Conservation (phyloP, 1,284 basidiomycete genomes). For the Tylopilus orsonianus region DNA sequence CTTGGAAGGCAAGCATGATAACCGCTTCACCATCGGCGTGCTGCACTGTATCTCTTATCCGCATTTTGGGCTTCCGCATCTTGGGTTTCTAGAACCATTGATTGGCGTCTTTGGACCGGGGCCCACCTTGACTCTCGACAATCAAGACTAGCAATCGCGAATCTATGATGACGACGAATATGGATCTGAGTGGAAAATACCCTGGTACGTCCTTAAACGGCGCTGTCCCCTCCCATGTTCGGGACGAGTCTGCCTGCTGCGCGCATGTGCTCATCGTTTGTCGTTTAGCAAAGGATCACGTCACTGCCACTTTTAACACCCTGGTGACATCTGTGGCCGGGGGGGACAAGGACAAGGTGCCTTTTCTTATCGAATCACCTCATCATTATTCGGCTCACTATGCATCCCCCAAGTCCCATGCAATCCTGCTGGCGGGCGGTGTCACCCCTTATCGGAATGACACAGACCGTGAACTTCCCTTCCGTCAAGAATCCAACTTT, state of each 20-base stretch:
- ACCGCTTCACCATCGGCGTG: conserved; percentile 79
- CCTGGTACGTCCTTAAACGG: conserved; percentile 22
- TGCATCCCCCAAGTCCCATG: conserved; percentile 50
- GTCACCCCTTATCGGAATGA: conserved; percentile 73
- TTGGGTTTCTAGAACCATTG: too few relatives aligned
- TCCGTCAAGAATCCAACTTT: conserved; percentile 85
- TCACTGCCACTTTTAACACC: conserved; percentile 48
- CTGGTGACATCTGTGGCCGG: conserved; percentile 48
- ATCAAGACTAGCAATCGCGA: too few relatives aligned
- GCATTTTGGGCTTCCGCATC: too few relatives aligned
- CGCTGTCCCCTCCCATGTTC: too few relatives aligned
- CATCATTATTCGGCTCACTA: background rate
- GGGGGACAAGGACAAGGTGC: conserved; percentile 52
- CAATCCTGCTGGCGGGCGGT: conserved; percentile 60
- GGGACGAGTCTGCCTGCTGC: too few relatives aligned
- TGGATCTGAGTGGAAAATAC: conserved; percentile 19
- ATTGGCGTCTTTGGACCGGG: too few relatives aligned
- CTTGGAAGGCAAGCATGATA: conserved; percentile 87
- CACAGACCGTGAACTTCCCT: conserved; percentile 83
- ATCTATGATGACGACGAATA: conserved; percentile 11
- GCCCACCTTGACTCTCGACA: too few relatives aligned
- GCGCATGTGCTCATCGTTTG: background rate
- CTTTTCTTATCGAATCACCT: conserved; percentile 4
- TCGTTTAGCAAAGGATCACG: conserved; percentile 45
- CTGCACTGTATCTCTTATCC: too few relatives aligned